Conservation (phyloP, 176 grass and related monocot genomes). For the Lolium perenne region DNA sequence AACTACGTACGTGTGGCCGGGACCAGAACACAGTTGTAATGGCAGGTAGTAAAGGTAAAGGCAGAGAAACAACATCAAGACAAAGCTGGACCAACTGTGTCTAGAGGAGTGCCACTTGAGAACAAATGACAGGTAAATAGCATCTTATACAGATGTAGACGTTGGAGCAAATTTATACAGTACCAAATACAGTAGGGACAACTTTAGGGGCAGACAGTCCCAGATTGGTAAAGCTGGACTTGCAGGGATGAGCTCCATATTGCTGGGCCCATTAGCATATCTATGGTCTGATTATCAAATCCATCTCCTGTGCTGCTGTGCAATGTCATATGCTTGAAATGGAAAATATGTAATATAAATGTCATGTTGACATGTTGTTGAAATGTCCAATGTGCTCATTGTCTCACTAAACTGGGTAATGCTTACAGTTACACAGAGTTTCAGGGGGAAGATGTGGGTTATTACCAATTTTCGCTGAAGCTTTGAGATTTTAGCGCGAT, state of each 20-base stretch:
- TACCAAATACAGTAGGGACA: neutral
- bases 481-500: too few relatives aligned
- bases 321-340: neutral
- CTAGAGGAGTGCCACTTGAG: neutral
- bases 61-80: neutral
- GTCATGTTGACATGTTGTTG: neutral
- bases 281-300: neutral
- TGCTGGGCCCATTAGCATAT: neutral
- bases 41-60: neutral
- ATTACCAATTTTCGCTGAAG: too few relatives aligned
- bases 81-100: neutral
- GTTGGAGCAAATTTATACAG: conserved; percentile 4
- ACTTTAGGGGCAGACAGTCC: neutral
- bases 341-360: neutral
- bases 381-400: neutral
- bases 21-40: conserved; percentile 16
- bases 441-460: too few relatives aligned
- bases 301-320: neutral
- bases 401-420: neutral
- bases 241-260: neutral
- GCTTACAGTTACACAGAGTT: too few relatives aligned
- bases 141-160: neutral
- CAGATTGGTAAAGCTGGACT: neutral
- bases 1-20: neutral
- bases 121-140: neutral